These are phyloP conservation scores for Colletotrichum trifolii DNA, from an alignment of 2,329 filamentous ascomycete genomes.

Conservation along the genomic window DNA sequence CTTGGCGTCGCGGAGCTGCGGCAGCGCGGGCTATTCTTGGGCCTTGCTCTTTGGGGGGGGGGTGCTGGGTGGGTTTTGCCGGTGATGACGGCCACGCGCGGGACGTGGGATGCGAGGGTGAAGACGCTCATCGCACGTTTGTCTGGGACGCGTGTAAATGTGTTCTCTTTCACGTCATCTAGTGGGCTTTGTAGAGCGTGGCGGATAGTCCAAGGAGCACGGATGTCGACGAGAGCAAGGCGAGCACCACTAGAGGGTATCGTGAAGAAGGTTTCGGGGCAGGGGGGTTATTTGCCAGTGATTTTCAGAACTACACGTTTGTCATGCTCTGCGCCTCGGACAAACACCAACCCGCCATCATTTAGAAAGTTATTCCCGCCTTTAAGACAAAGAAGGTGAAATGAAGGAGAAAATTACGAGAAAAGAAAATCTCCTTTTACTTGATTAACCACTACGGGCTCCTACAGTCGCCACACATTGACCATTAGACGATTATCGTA, in stretches of 20 bases:
- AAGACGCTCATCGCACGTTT: too few relatives aligned
- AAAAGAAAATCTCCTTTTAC: too few relatives aligned
- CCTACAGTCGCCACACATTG: constrained; percentile 1
- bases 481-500: too few relatives aligned
- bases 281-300: constrained; percentile 14
- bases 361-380: too few relatives aligned
- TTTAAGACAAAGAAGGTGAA: too few relatives aligned
- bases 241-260: neutral
- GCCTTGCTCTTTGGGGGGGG: neutral
- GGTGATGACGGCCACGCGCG: too few relatives aligned
- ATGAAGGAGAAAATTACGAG: too few relatives aligned
- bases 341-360: constrained; percentile 1
- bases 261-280: neutral
- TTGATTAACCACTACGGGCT: too few relatives aligned
- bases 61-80: constrained; percentile 2
- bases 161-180: too few relatives aligned
- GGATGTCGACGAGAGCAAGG: neutral
- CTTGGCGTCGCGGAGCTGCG: constrained; percentile 35
- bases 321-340: neutral
- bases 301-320: constrained; percentile 5
- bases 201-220: neutral
- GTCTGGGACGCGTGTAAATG: too few relatives aligned
- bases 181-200: neutral
- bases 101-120: too few relatives aligned
- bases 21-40: constrained; percentile 31